Conservation (phyloP, 1,284 basidiomycete genomes). For the Marasmius sp. region DNA sequence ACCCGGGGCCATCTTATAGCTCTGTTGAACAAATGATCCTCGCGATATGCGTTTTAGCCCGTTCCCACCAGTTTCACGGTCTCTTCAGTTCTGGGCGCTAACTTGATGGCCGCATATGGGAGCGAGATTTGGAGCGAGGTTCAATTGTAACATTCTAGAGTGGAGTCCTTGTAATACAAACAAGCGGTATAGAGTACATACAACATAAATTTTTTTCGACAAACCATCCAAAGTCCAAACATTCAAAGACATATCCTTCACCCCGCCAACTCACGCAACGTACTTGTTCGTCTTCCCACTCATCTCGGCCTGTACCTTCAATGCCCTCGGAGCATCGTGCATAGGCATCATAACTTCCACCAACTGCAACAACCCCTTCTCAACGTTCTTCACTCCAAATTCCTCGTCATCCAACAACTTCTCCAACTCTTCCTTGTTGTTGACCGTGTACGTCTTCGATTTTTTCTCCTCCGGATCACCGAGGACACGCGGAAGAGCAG, state of each 20-base stretch:
- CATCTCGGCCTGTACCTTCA: constrained; percentile 48
- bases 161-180: too few relatives aligned
- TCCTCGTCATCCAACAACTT: constrained; percentile 55
- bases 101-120: too few relatives aligned
- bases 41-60: too few relatives aligned
- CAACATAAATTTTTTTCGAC: not conserved
- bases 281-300: constrained; percentile 50
- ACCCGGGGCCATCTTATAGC: not conserved
- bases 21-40: too few relatives aligned
- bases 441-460: constrained; percentile 67
- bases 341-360: constrained; percentile 79
- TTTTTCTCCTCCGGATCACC: constrained; percentile 54
- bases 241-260: not conserved
- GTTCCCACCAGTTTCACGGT: too few relatives aligned
- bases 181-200: too few relatives aligned
- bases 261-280: constrained; percentile 9
- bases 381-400: constrained; percentile 41
- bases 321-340: constrained; percentile 69
- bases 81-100: too few relatives aligned
- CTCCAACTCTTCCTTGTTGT: constrained; percentile 63
- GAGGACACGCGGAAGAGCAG: constrained; percentile 56
- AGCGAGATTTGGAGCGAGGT: too few relatives aligned
- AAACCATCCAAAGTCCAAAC: not conserved
- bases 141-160: too few relatives aligned
- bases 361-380: constrained; percentile 67